Evolutionary conservation across 495 filamentous ascomycete genomes (phyloP).

Genomic region (Amorphotheca resinae): DNA sequence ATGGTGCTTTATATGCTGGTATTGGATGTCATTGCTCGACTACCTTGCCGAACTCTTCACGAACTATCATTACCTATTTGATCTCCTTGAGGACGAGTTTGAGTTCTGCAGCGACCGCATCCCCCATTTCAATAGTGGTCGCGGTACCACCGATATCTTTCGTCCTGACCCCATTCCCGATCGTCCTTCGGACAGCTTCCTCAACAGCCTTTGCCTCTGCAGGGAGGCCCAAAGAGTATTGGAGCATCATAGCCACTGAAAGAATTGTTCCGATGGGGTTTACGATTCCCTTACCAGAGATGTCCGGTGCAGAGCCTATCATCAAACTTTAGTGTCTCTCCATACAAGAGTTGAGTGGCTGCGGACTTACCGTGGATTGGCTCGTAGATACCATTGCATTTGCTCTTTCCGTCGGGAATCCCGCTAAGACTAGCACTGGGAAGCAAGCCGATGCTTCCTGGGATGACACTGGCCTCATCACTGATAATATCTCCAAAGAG

Average conservation of each 20-base stretch:
- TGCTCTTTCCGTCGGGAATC: conserved; percentile 65
- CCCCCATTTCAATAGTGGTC: conserved; percentile 66
- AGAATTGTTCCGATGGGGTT: conserved; percentile 76
- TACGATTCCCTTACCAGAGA: conserved; percentile 79
- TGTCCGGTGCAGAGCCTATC: conserved; percentile 56
- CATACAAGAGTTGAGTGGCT: conserved; percentile 1
- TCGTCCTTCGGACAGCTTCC: conserved; percentile 61
- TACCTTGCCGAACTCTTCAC: no score
- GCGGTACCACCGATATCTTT: conserved; percentile 66
- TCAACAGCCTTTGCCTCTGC: conserved; percentile 63
- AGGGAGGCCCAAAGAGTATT: conserved; percentile 72
- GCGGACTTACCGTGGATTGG: conserved; percentile 75
- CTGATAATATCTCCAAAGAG: conserved; percentile 94
- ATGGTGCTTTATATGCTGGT: no score
- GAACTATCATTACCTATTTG: no score
- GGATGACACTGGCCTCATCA: conserved; percentile 94
- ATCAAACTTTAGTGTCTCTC: not conserved
- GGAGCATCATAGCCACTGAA: conserved; percentile 83
- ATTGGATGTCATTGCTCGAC: no score
- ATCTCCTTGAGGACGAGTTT: conserved; percentile 30
- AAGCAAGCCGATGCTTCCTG: conserved; percentile 78
- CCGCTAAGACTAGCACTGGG: conserved; percentile 82
- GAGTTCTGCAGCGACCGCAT: conserved; percentile 64
- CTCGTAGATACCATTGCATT: conserved; percentile 85
- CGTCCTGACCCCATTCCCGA: conserved; percentile 65